Conservation (phyloP, 495 filamentous ascomycete genomes). For the Evernia prunastri region DNA sequence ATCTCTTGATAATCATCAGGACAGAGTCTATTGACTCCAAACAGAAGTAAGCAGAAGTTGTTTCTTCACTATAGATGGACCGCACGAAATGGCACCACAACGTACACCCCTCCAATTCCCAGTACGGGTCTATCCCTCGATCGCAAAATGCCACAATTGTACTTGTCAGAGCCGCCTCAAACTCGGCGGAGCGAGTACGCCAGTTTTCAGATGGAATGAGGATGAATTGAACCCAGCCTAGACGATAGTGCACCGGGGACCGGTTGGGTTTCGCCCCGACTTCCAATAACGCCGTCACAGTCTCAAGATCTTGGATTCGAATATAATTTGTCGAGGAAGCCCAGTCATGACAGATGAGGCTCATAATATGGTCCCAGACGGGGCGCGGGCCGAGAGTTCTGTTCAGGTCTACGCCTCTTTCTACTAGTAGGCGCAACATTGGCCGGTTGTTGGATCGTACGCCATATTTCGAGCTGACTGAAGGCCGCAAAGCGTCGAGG, state of each 20-base stretch:
- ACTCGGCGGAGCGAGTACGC: neutral
- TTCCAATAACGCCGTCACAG: neutral
- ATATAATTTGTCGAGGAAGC: neutral
- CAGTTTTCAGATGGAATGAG: neutral
- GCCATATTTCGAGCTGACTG: neutral
- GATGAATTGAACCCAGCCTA: neutral
- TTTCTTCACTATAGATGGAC: neutral
- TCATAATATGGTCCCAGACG: neutral
- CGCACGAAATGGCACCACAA: neutral
- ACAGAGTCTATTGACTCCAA: neutral
- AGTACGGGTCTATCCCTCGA: neutral
- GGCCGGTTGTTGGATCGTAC: neutral
- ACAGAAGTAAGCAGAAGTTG: neutral
- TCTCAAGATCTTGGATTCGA: neutral
- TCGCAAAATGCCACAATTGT: neutral
- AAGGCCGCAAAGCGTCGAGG: neutral
- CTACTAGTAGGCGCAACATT: constrained; percentile 1
- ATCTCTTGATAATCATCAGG: neutral
- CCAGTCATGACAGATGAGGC: neutral
- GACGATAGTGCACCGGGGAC: neutral
- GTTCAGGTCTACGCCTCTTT: neutral
- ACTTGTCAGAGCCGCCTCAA: neutral
- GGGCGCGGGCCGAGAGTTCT: no score
- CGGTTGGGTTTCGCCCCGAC: neutral
- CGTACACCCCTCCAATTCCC: neutral